Evolutionary conservation across 805 yeast genomes (phyloP).

Genomic region (Yamadazyma phyllophila): DNA sequence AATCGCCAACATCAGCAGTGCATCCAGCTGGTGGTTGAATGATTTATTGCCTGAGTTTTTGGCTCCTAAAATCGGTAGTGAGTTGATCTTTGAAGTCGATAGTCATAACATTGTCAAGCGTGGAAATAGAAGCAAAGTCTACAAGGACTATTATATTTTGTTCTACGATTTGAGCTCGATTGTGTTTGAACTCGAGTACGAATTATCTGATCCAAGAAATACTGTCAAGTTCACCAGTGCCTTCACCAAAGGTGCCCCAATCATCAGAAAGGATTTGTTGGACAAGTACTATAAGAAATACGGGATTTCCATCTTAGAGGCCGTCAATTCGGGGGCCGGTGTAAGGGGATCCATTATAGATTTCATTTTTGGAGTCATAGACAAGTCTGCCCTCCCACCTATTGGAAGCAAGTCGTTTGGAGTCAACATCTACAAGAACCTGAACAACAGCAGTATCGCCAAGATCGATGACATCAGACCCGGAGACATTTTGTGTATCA

Average conservation of each 20-base stretch:
- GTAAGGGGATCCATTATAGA: slow-evolving; percentile 23
- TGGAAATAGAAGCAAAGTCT: slow-evolving; percentile 45
- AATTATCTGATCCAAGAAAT: slow-evolving; percentile 50
- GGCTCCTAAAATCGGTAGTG: slow-evolving; percentile 40
- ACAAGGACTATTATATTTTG: slow-evolving; percentile 68
- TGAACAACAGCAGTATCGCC: slow-evolving; percentile 36
- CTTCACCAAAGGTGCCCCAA: slow-evolving; percentile 42
- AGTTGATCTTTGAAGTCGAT: slow-evolving; percentile 65
- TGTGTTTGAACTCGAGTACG: slow-evolving; percentile 56
- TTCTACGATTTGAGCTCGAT: slow-evolving; percentile 72
- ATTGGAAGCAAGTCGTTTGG: slow-evolving; percentile 74
- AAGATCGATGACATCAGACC: slow-evolving; percentile 65
- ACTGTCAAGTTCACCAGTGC: slow-evolving; percentile 39
- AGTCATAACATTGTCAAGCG: slow-evolving; percentile 54
- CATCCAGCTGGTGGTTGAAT: slow-evolving; percentile 62
- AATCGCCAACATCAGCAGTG: slow-evolving; percentile 23
- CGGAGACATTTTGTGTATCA: slow-evolving; percentile 81
- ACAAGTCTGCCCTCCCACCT: slow-evolving; percentile 40
- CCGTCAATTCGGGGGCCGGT: background rate
- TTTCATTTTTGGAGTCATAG: slow-evolving; percentile 20
- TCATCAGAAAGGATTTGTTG: slow-evolving; percentile 45
- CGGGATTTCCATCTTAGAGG: slow-evolving; percentile 26
- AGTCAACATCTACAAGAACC: slow-evolving; percentile 59
- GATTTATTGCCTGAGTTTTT: slow-evolving; percentile 57
- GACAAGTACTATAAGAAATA: slow-evolving; percentile 47